Evolutionary conservation across 2,329 filamentous ascomycete species (phyloP).

Genomic region (Aurifilum marmelostoma): DNA sequence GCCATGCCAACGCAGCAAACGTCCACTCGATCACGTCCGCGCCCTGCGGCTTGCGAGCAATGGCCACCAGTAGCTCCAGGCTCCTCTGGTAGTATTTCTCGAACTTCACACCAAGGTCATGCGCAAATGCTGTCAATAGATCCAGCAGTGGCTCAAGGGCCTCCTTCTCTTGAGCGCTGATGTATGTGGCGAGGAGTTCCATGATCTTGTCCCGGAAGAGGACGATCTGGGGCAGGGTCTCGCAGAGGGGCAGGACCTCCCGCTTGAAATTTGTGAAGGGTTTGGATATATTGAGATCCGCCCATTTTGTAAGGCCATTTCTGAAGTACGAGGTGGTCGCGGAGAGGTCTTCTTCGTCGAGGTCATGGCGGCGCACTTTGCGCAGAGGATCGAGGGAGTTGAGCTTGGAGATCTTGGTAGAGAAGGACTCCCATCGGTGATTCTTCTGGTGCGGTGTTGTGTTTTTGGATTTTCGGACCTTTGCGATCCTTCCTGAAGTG

Average conservation of each 20-base stretch:
- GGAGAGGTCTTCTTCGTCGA: constrained; percentile 77
- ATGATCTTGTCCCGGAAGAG: constrained; percentile 89
- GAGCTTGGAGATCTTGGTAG: constrained; percentile 84
- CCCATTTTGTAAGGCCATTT: constrained; percentile 83
- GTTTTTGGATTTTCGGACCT: constrained; percentile 70
- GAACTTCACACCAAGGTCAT: constrained; percentile 84
- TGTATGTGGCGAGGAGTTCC: constrained; percentile 73
- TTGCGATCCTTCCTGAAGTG: constrained; percentile 67
- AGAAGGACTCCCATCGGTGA: constrained; percentile 91
- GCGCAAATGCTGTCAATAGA: constrained; percentile 91
- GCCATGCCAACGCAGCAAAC: constrained; percentile 89
- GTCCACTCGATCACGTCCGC: constrained; percentile 97
- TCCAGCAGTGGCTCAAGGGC: constrained; percentile 85
- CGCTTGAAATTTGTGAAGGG: constrained; percentile 78
- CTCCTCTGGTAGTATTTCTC: constrained; percentile 83
- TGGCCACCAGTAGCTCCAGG: constrained; percentile 73
- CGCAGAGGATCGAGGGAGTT: constrained; percentile 90
- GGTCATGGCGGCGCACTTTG: constrained; percentile 80
- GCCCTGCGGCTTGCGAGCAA: constrained; percentile 77
- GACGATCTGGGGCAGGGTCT: constrained; percentile 89
- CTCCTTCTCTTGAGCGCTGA: constrained; percentile 76
- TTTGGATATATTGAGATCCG: constrained; percentile 85
- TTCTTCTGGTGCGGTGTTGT: constrained; percentile 77
- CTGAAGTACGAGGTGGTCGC: constrained; percentile 85
- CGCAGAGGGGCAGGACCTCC: constrained; percentile 75